phyloP scores from a whole-genome alignment of 768 basidiomycete species.

The Auricularia sp. region DNA sequence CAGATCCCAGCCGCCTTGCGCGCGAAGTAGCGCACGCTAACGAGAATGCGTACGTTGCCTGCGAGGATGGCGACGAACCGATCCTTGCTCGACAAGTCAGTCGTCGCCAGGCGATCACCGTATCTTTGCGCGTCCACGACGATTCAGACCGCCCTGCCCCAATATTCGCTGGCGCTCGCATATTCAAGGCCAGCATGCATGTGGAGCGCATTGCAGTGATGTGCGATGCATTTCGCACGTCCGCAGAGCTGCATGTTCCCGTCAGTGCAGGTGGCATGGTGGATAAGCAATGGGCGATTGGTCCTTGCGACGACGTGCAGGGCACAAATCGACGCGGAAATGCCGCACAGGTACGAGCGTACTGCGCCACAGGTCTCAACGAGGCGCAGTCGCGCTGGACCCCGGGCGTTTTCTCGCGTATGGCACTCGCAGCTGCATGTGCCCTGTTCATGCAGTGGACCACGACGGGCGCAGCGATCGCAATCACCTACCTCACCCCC shows the following conservation, averaged over 20 bases:
- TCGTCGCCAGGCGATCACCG: not conserved
- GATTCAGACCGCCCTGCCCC: conserved; percentile 17
- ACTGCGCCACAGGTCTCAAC: not conserved
- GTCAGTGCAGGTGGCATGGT: not conserved
- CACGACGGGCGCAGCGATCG: conserved; percentile 20
- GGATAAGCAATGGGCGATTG: not conserved
- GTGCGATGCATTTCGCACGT: not conserved
- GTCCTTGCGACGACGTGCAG: too few species aligned
- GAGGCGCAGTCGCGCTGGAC: not conserved
- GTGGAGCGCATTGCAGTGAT: conserved; percentile 12
- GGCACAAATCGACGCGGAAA: not conserved
- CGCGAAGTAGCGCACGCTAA: conserved; percentile 24
- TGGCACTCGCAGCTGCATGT: conserved; percentile 22
- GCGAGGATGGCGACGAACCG: not conserved
- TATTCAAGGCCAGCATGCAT: conserved; percentile 11
- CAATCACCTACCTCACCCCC: conserved; percentile 22
- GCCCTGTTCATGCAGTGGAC: conserved; percentile 26
- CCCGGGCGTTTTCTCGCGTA: not conserved
- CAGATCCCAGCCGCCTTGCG: conserved; percentile 24
- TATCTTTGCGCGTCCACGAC: not conserved
- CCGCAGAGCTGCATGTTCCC: not conserved
- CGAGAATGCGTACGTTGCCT: conserved; percentile 1
- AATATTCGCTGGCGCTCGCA: conserved; percentile 16
- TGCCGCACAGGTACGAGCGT: not conserved
- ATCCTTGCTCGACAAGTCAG: not conserved